Evolutionary conservation across 169 alveolate genomes (phyloP).

Genomic region (Plasmodium gonderi): DNA sequence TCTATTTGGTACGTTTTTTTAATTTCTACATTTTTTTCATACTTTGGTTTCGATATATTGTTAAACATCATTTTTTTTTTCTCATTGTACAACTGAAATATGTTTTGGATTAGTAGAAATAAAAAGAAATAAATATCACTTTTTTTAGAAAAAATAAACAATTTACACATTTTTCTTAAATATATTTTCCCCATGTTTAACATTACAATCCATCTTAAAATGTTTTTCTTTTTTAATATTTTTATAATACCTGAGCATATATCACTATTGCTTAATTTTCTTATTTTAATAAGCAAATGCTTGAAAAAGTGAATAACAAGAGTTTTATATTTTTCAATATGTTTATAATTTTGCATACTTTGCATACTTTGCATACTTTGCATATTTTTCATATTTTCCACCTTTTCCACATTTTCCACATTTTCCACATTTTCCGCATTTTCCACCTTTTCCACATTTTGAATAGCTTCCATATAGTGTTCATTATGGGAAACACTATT

Average conservation of each 20-base stretch:
- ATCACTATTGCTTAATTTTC: slow-evolving; percentile 4
- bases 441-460: not conserved
- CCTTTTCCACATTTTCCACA: not conserved
- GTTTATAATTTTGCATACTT: slow-evolving; percentile 23
- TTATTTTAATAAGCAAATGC: not conserved
- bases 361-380: not conserved
- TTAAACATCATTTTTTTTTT: slow-evolving; percentile 34
- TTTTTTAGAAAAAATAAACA: slow-evolving; percentile 38
- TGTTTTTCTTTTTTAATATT: slow-evolving; percentile 43
- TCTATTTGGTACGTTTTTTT: slow-evolving; percentile 43
- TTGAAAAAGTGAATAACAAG: slow-evolving; percentile 10
- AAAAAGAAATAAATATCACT: slow-evolving; percentile 47
- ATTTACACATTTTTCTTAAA: slow-evolving; percentile 27
- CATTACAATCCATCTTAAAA: slow-evolving; percentile 39
- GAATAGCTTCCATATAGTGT: not conserved
- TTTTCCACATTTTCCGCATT: not conserved
- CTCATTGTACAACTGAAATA: slow-evolving; percentile 53
- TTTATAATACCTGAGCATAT: slow-evolving; percentile 24
- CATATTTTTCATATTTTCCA: not conserved
- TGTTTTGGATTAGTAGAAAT: slow-evolving; percentile 42
- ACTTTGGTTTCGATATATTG: not conserved
- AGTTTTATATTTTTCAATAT: slow-evolving; percentile 3
- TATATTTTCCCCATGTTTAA: slow-evolving; percentile 16
- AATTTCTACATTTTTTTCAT: slow-evolving; percentile 13
- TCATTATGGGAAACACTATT: not conserved